Evolutionary conservation across 306 rosid genomes (phyloP).

Genomic region (Pterocarpus macrocarpus): DNA sequence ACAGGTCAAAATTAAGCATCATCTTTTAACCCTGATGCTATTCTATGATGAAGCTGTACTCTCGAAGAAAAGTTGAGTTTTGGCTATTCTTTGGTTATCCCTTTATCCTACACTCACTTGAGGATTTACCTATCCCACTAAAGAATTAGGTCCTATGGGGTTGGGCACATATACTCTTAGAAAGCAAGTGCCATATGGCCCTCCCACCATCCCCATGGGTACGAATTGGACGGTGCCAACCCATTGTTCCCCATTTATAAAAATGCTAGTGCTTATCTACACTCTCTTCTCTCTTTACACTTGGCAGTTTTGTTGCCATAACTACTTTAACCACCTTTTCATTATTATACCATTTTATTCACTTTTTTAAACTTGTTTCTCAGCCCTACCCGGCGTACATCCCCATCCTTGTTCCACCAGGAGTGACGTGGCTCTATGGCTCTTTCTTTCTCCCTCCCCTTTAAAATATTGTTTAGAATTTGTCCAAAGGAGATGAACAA

Average conservation of each 20-base stretch:
- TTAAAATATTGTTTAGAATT: constrained; percentile 22
- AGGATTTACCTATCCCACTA: constrained; percentile 46
- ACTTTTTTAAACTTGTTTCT: constrained; percentile 35
- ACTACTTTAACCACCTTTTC: constrained; percentile 46
- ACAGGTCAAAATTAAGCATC: neutral
- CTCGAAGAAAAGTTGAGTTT: constrained; percentile 13
- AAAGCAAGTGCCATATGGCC: constrained; percentile 36
- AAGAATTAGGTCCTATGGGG: constrained; percentile 47
- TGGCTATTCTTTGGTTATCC: constrained; percentile 10
- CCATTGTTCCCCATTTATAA: constrained; percentile 28
- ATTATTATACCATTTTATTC: constrained; percentile 36
- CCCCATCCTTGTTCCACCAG: constrained; percentile 18
- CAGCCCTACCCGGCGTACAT: neutral
- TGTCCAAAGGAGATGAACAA: constrained; percentile 48
- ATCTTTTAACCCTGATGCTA: constrained; percentile 33
- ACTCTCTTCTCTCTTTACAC: constrained; percentile 45
- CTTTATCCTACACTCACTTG: constrained; percentile 1
- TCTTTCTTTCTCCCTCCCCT: neutral
- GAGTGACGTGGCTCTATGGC: constrained; percentile 27
- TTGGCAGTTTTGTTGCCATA: constrained; percentile 33
- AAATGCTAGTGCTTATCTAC: constrained; percentile 47
- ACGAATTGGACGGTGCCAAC: constrained; percentile 53
- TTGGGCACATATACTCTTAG: constrained; percentile 44
- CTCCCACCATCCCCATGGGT: constrained; percentile 40
- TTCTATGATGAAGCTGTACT: neutral